These are phyloP conservation scores for Teratosphaeria pseudoeucalypti DNA, from an alignment of 2,329 filamentous ascomycete species.

Conservation along the genomic window DNA sequence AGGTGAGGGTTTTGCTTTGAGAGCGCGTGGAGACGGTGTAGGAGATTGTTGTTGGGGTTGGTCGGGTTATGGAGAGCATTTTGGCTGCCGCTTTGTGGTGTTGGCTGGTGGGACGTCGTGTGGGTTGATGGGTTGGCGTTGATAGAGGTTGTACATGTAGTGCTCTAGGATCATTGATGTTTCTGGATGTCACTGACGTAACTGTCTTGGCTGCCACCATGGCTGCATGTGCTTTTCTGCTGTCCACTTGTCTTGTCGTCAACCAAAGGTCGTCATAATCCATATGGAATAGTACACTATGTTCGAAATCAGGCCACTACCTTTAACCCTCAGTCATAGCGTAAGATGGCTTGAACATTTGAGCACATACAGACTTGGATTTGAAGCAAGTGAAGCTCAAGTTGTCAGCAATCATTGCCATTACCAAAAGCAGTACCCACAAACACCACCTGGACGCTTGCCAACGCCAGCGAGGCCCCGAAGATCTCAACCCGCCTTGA, in stretches of 20 bases:
- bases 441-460: slow-evolving; percentile 19
- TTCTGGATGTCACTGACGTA: neutral
- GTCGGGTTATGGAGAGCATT: slow-evolving; percentile 26
- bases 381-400: neutral
- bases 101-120: neutral
- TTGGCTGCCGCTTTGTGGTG: neutral
- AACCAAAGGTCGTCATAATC: neutral
- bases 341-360: neutral
- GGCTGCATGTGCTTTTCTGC: neutral
- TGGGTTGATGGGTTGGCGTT: neutral
- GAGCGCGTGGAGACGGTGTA: slow-evolving; percentile 83
- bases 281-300: neutral
- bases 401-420: neutral
- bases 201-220: neutral
- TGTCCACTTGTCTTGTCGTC: neutral
- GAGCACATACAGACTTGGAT: neutral
- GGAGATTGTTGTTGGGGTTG: slow-evolving; percentile 73
- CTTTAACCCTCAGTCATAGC: neutral
- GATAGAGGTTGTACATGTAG: neutral
- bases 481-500: slow-evolving; percentile 18
- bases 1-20: slow-evolving; percentile 34
- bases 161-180: neutral
- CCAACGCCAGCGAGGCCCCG: slow-evolving; percentile 14
- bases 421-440: slow-evolving; percentile 14
- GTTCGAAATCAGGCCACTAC: neutral